Percentiles rank a stretch among this genome's conserved stretches.
Conservation (phyloP, 1,284 basidiomycete genomes). For the Leccinum solheimii region DNA sequence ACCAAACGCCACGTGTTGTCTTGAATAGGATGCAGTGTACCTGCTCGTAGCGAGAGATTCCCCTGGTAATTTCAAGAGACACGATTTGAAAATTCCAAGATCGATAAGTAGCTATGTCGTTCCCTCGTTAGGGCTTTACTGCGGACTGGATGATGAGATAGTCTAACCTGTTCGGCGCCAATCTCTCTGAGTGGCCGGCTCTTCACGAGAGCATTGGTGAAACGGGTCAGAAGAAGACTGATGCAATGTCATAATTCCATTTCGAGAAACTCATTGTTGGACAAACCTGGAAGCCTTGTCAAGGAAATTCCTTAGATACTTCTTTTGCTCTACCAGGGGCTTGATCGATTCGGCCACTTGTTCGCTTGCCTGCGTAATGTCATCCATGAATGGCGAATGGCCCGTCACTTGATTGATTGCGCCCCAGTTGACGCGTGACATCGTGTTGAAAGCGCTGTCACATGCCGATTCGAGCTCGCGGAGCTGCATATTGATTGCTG, state of each 20-base stretch:
- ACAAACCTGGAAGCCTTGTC: conserved; percentile 86
- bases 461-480: conserved; percentile 81
- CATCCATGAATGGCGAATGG: conserved; percentile 77
- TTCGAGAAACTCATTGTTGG: neutral
- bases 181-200: conserved; percentile 87
- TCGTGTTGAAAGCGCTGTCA: conserved; percentile 73
- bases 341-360: conserved; percentile 67
- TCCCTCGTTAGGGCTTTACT: conserved; percentile 14
- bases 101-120: conserved; percentile 79
- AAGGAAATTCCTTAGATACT: conserved; percentile 87
- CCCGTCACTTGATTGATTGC: conserved; percentile 81
- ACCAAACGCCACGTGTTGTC: conserved; percentile 4
- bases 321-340: conserved; percentile 86
- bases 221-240: conserved; percentile 80
- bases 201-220: conserved; percentile 84
- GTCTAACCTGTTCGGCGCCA: conserved; percentile 85
- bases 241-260: neutral
- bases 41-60: conserved; percentile 58
- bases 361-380: conserved; percentile 67
- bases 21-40: conserved; percentile 37
- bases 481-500: conserved; percentile 75
- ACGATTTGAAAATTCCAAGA: conserved; percentile 83
- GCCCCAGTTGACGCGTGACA: conserved; percentile 79
- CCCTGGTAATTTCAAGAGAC: conserved; percentile 80
- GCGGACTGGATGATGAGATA: neutral